Evolutionary conservation across 805 yeast species (phyloP).

Genomic region (Lipomyces anomalus): DNA sequence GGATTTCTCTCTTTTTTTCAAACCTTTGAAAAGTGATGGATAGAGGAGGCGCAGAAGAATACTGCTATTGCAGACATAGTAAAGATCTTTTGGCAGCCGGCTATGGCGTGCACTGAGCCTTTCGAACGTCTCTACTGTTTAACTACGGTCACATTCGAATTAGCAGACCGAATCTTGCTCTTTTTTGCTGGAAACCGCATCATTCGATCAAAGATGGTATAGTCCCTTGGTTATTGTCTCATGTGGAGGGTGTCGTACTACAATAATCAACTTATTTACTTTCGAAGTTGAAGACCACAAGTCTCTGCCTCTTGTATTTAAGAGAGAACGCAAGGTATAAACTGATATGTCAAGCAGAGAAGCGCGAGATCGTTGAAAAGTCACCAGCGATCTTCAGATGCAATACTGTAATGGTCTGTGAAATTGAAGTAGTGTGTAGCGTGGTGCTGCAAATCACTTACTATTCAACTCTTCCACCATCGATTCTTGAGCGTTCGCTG

Average conservation of each 20-base stretch:
- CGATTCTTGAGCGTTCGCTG: background rate
- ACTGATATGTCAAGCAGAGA: slow-evolving; percentile 71
- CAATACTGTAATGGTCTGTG: slow-evolving; percentile 55
- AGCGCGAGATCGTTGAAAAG: slow-evolving; percentile 62
- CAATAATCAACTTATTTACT: slow-evolving; percentile 66
- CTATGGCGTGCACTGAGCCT: slow-evolving; percentile 54
- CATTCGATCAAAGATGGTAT: slow-evolving; percentile 59
- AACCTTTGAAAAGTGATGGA: slow-evolving; percentile 30
- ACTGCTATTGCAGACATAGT: slow-evolving; percentile 43
- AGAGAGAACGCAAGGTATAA: slow-evolving; percentile 69
- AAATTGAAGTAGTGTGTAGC: slow-evolving; percentile 41
- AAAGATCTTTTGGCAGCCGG: slow-evolving; percentile 61
- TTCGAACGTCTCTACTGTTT: slow-evolving; percentile 56
- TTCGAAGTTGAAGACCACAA: slow-evolving; percentile 67
- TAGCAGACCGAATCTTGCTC: slow-evolving; percentile 58
- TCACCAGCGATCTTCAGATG: slow-evolving; percentile 59
- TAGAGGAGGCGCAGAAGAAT: slow-evolving; percentile 26
- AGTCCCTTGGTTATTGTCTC: slow-evolving; percentile 72
- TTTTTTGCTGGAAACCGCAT: slow-evolving; percentile 81
- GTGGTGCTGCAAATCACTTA: background rate
- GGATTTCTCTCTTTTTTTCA: slow-evolving; percentile 30
- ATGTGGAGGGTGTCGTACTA: slow-evolving; percentile 55
- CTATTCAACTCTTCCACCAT: background rate
- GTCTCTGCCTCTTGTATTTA: slow-evolving; percentile 57
- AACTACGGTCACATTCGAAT: slow-evolving; percentile 58